These are phyloP conservation scores for Typha latifolia DNA, from an alignment of 176 grass and related monocot genomes.

Conservation along the genomic window DNA sequence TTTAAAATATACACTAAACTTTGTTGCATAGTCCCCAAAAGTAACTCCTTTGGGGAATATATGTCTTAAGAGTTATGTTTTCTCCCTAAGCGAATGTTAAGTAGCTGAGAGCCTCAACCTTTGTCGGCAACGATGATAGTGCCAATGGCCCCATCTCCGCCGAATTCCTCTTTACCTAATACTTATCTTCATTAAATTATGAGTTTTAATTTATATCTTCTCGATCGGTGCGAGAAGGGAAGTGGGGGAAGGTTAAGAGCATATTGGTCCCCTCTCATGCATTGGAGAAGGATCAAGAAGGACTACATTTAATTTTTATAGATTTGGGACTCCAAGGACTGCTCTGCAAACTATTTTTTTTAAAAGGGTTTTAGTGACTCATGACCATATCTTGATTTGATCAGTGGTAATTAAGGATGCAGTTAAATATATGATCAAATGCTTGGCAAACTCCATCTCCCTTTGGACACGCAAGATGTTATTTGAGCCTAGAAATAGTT, in stretches of 20 bases:
- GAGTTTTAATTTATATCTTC: neutral
- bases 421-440: too few species aligned
- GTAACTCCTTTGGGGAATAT: neutral
- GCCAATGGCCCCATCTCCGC: neutral
- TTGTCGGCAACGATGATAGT: neutral
- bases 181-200: neutral
- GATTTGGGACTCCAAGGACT: neutral
- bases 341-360: too few species aligned
- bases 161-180: constrained; percentile 3
- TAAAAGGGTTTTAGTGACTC: too few species aligned
- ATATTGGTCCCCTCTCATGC: too few species aligned
- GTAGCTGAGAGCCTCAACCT: neutral
- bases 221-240: neutral
- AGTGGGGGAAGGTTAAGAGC: too few species aligned
- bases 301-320: neutral
- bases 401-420: too few species aligned
- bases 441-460: too few species aligned
- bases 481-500: too few species aligned
- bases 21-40: neutral
- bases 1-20: constrained; percentile 7
- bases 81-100: constrained; percentile 3
- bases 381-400: too few species aligned
- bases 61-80: constrained; percentile 3
- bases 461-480: too few species aligned
- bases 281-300: too few species aligned